These are phyloP conservation scores for Solanum ossicruentum DNA, from an alignment of 257 asterid genomes.

Conservation along the genomic window DNA sequence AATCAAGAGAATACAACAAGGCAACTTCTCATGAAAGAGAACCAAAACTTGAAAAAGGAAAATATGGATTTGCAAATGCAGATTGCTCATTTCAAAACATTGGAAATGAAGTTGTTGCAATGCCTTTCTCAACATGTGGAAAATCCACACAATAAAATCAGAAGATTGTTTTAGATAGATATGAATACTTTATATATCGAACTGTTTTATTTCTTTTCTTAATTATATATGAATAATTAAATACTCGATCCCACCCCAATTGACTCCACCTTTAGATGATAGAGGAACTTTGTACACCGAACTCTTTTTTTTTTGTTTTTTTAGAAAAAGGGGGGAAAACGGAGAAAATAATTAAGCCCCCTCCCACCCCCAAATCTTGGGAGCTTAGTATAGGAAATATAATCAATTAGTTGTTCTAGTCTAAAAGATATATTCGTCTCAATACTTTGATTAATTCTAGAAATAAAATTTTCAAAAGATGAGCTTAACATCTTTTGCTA, in stretches of 20 bases:
- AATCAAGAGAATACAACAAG: background rate
- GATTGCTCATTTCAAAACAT: slow-evolving; percentile 33
- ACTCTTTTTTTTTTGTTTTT: fast-evolving
- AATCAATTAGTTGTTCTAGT: background rate
- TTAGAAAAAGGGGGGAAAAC: background rate
- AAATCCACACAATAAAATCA: slow-evolving; percentile 1
- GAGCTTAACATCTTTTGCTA: background rate
- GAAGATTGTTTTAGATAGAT: background rate
- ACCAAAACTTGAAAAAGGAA: slow-evolving; percentile 25
- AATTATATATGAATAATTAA: background rate
- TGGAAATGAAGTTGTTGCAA: slow-evolving; percentile 19
- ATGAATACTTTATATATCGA: fast-evolving
- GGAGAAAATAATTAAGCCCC: background rate
- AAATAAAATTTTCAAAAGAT: background rate
- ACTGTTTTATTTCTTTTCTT: background rate
- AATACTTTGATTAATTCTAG: background rate
- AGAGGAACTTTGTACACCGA: background rate
- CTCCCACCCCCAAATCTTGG: background rate
- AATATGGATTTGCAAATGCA: slow-evolving; percentile 39
- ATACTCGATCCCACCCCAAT: too few relatives aligned
- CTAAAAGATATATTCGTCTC: background rate
- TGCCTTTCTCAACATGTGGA: slow-evolving; percentile 14
- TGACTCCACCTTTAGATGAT: background rate
- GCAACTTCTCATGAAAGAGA: slow-evolving; percentile 34
- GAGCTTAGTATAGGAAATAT: background rate